Evolutionary conservation across 345 rosid species (phyloP).

Genomic region (Dipteronia sinensis): DNA sequence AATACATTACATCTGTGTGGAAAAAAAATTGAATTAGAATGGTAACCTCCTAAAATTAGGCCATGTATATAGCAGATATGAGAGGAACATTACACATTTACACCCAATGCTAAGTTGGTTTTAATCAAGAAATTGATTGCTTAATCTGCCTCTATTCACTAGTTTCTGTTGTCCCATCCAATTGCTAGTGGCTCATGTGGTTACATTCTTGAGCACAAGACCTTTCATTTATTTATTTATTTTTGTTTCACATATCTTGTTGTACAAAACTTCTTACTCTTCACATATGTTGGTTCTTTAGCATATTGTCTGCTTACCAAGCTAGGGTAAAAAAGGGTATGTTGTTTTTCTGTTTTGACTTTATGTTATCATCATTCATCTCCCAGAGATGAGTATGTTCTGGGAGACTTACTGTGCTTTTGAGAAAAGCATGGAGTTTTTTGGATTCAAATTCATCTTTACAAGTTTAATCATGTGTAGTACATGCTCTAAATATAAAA

Average conservation of each 20-base stretch:
- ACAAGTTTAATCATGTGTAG: neutral
- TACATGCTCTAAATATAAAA: neutral
- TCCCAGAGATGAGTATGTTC: slow-evolving; percentile 1
- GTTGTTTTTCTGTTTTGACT: slow-evolving; percentile 1
- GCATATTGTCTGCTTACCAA: neutral
- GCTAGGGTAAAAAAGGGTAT: neutral
- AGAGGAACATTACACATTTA: neutral
- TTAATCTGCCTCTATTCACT: neutral
- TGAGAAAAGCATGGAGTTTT: neutral
- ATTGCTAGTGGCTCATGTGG: neutral
- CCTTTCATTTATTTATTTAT: neutral
- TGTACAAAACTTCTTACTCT: neutral
- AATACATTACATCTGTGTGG: neutral
- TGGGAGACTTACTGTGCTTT: neutral
- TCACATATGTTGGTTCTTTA: neutral
- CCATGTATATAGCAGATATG: neutral
- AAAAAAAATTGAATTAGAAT: neutral
- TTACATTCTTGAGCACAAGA: neutral
- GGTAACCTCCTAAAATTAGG: neutral
- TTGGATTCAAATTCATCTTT: neutral
- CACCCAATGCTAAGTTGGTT: neutral
- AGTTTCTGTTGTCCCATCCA: neutral
- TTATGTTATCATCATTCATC: neutral
- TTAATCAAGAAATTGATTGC: neutral
- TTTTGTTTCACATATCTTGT: neutral